Evolutionary conservation across 768 basidiomycete genomes (phyloP), one percentile per base, ranked within the genome.

Genomic region (Phlegmacium glaucopus): DNA sequence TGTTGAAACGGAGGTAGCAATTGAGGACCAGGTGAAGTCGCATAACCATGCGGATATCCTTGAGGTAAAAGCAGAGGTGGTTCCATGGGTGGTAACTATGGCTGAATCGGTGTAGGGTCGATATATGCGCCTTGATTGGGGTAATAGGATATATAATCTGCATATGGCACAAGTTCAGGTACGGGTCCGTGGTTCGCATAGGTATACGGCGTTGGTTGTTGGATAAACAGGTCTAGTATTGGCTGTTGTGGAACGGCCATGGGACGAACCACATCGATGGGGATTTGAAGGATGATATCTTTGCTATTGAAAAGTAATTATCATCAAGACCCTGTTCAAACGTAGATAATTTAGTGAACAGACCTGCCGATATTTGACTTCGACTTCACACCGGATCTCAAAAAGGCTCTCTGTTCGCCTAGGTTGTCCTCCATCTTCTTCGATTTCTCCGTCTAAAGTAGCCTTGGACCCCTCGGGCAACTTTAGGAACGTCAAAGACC

Each of bases 401-500:
- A 92, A 91, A 9, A 91, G 68, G 22, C 76, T 65, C 17, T 82
- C 77, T 3, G 75, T 76, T 37, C 56, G 60, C 22, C 62, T 22
- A 22, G 22, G 64, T 39, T 57, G 61, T 11, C 48, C 56, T 52
- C 58, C 47, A 49, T 65, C 61, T 25, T 54, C 58, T 22, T 65
- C 66, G 15, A 75, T 74, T 46, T 59, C 61, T 34, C 58, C 60
- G 45, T 80, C 62, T 8, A 84, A 72, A 5, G 64, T 56, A 6
- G 18, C 84, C 85, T 48, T 72, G 77, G 10, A 86, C 79, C 4
- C 83, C 81, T 45, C 83, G 71, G 1, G 87, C 81, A 48, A 72
- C 64, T 39, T 67, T 72, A 4, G 90, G 90, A n/a, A 90, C 79
- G 60, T 91, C 84, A 52, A 93, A 83, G 9, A 89, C 85, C 9